Conservation (phyloP, 2,329 filamentous ascomycete species). For the Calonectria multiphialidica region DNA sequence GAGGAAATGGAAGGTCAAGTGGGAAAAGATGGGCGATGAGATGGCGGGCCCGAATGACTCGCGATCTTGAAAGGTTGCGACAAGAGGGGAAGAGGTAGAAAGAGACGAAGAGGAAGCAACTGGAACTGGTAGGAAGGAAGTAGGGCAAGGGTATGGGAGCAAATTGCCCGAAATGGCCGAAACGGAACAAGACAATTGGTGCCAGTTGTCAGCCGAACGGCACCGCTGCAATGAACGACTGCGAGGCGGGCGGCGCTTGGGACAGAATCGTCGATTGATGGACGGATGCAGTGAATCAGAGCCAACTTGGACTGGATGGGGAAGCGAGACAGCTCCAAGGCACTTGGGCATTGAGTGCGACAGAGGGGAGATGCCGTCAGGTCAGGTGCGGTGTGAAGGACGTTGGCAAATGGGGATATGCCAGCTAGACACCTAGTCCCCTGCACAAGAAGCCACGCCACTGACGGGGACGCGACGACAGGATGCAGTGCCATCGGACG, state of each 20-base stretch:
- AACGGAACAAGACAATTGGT: constrained; percentile 18
- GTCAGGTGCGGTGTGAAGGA: constrained; percentile 39
- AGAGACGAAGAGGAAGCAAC: not conserved
- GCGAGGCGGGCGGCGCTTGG: constrained; percentile 5
- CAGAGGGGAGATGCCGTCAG: constrained; percentile 32
- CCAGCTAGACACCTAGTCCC: constrained; percentile 37
- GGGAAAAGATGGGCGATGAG: not conserved
- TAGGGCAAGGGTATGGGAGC: not conserved
- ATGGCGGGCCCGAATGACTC: not conserved
- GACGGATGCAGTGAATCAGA: constrained; percentile 26
- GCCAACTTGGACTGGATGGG: not conserved
- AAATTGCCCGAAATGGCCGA: constrained; percentile 18
- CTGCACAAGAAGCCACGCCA: constrained; percentile 41
- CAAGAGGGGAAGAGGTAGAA: not conserved
- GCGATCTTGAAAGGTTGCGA: not conserved
- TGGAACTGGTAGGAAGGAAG: constrained; percentile 8
- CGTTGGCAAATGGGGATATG: constrained; percentile 41
- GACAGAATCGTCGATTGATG: constrained; percentile 3
- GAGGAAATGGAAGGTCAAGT: not conserved
- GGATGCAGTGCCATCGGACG: not conserved
- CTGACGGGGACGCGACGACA: constrained; percentile 24
- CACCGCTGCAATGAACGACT: constrained; percentile 9
- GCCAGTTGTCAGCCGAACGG: constrained; percentile 23
- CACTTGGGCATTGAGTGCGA: constrained; percentile 28
- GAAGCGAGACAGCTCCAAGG: constrained; percentile 10